Evolutionary conservation across 2,329 filamentous ascomycete species (phyloP), one percentile per base, ranked within the genome.

Genomic region (Malbranchea cinnamomea): DNA sequence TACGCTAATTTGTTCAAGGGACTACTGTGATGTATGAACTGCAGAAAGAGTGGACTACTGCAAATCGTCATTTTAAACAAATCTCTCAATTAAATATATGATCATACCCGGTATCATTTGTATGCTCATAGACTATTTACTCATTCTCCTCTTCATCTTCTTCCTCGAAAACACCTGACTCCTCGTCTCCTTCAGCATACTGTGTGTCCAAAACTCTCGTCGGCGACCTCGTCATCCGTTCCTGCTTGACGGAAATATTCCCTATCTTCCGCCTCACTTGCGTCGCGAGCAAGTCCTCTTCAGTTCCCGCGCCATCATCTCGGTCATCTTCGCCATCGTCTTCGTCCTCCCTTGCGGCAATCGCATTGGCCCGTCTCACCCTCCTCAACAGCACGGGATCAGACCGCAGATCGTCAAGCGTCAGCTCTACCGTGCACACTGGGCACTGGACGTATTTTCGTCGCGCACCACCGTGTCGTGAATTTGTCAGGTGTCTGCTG

Each of bases 381-480:
- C 53, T 48, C 11, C 57, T 43, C 13, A 54, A 31, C 18, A 63
- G 34, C 6, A 56, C 53, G 1, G 50, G 43, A 39, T 65, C 57
- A 6, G 44, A 37, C 23, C 48, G 44, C 19, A 66, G 42, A 43
- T 61, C 54, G 4, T 39, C 42, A 10, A 44, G 36, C 3, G 52
- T 53, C 24, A 65, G 33, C 5, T 38, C 31, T 15, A 49, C 45
- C 5, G 47, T 49, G 28, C 60, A 64, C 2, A 60, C 56, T 0
- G 60, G 58, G 27, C 57, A 61, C 24, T 54, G 49, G 10, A 56
- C 45, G 4, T 39, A 44, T 22, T 42, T 44, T 5, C 47, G 32
- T 3, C 49, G 44, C 4, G 38, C 35, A 14, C 39, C 28, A 23
- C 30, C 30, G 8, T 32, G 30, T 35, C 41, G 31, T 34, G 40